Evolutionary conservation across 1,284 basidiomycete species (phyloP), one percentile per base, ranked within the genome.

Genomic region (Naganishia liquefaciens): DNA sequence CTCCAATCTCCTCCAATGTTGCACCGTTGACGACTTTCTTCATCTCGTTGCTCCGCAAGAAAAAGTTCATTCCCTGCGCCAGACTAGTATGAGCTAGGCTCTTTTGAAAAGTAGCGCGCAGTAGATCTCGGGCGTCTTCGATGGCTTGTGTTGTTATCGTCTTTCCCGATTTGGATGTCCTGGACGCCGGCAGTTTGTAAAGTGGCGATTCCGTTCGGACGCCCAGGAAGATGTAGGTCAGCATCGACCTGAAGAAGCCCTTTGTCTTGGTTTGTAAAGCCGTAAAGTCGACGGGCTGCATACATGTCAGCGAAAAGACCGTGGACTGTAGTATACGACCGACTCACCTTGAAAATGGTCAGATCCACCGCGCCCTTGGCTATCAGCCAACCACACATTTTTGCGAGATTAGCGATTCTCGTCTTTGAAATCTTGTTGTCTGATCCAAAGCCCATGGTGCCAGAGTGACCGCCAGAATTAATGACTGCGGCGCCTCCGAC

Each of bases 201-300:
- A 80, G 68, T 0, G 92, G 91, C 0, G 87, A 87, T 0, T 85
- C 75, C 0, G 85, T 82, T 75, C 95, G 93, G 39, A 86, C 87
- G 55, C 85, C 84, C 60, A 90, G 76, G 70, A 93, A 85, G 25
- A 90, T 75, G 63, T 88, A 83, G 10, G 81, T 77, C 68, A 95
- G 81, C 58, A 94, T 77, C 54, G 87, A 84, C 63, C 80, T 81
- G 54, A 96, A 80, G 77, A 95, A 96, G 21, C 74, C 76, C 2
- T 75, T 80, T 4, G 89, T 85, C 61, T 83, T 82, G 4, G 84
- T 77, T 69, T 89, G 87, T 54, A 93, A 82, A 0, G 81, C 70
- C 0, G 87, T 87, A 74, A 96, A 95, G 72, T 93, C 90, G 44
- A 96, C 82, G 13, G 91, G 90, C 90, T 93, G 71, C n/a, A 53